phyloP scores from a whole-genome alignment of 2,329 filamentous ascomycete species.

The Pestalotiopsis fici region DNA sequence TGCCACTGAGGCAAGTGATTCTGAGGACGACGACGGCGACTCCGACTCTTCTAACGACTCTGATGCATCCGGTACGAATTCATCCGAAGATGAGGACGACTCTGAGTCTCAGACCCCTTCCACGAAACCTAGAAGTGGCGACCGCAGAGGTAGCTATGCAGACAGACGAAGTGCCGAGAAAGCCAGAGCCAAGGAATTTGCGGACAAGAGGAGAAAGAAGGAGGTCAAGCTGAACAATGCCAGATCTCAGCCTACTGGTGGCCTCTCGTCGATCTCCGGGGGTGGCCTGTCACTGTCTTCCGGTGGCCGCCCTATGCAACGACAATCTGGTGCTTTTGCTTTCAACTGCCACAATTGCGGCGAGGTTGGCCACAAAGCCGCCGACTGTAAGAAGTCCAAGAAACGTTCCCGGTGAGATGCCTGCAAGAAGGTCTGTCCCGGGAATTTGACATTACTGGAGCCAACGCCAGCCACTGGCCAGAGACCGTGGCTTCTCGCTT shows the following conservation, averaged over 20 bases:
- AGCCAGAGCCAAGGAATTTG: conserved; percentile 49
- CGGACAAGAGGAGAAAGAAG: conserved; percentile 63
- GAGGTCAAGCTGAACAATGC: conserved; percentile 64
- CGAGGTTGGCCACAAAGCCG: conserved; percentile 8
- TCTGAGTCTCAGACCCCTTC: conserved; percentile 17
- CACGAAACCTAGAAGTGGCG: conserved; percentile 14
- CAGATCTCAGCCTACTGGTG: conserved; percentile 18
- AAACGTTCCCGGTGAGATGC: conserved; percentile 5
- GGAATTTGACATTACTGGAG: background rate
- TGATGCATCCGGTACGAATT: conserved; percentile 20
- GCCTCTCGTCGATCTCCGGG: conserved; percentile 57
- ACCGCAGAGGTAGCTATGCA: conserved; percentile 42
- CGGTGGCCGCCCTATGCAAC: conserved; percentile 5
- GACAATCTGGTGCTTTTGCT: background rate
- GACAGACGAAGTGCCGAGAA: conserved; percentile 49
- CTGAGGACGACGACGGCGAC: conserved; percentile 37
- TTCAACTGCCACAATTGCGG: conserved; percentile 12
- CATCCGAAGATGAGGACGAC: conserved; percentile 1
- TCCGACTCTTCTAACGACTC: conserved; percentile 33
- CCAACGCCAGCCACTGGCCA: background rate
- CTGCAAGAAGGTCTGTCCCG: background rate
- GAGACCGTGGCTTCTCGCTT: background rate
- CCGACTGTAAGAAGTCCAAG: conserved; percentile 7
- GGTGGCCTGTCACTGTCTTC: conserved; percentile 31
- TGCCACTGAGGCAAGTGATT: conserved; percentile 31